Conservation (phyloP, 2,329 filamentous ascomycete species). For the Phyllosticta citriasiana region DNA sequence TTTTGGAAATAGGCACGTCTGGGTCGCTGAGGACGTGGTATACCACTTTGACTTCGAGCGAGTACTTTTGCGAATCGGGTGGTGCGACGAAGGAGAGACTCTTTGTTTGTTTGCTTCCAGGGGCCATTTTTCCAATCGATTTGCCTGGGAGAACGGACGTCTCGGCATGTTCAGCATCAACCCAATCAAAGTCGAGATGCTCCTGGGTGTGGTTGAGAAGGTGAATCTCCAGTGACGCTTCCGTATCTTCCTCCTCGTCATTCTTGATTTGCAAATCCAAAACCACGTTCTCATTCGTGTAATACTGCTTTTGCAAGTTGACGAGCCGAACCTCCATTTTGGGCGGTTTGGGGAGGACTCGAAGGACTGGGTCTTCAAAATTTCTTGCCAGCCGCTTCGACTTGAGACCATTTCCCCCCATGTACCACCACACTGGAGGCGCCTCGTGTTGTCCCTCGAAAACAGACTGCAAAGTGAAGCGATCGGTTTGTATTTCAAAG, state of each 20-base stretch:
- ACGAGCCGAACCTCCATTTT: constrained; percentile 70
- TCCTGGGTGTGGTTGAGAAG: constrained; percentile 50
- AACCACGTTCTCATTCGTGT: constrained; percentile 67
- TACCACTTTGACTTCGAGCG: constrained; percentile 60
- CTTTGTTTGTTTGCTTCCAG: constrained; percentile 23
- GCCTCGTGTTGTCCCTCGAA: constrained; percentile 33
- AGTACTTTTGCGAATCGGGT: constrained; percentile 45
- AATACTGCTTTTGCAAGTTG: constrained; percentile 61
- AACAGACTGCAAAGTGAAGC: constrained; percentile 59
- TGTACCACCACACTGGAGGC: constrained; percentile 25
- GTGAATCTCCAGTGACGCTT: constrained; percentile 58
- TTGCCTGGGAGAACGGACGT: constrained; percentile 26
- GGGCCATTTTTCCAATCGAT: constrained; percentile 24
- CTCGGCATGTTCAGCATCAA: constrained; percentile 24
- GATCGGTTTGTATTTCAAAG: constrained; percentile 52
- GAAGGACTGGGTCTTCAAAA: constrained; percentile 43
- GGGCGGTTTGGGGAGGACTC: constrained; percentile 77
- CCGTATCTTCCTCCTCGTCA: constrained; percentile 69
- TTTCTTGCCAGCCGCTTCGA: constrained; percentile 21
- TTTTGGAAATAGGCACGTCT: constrained; percentile 71
- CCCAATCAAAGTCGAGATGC: constrained; percentile 38
- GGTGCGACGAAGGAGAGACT: constrained; percentile 32
- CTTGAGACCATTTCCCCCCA: constrained; percentile 17
- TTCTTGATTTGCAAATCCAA: constrained; percentile 66
- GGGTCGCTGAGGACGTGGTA: constrained; percentile 74